Conservation (phyloP, 768 basidiomycete genomes). For the Lentinula edodes region DNA sequence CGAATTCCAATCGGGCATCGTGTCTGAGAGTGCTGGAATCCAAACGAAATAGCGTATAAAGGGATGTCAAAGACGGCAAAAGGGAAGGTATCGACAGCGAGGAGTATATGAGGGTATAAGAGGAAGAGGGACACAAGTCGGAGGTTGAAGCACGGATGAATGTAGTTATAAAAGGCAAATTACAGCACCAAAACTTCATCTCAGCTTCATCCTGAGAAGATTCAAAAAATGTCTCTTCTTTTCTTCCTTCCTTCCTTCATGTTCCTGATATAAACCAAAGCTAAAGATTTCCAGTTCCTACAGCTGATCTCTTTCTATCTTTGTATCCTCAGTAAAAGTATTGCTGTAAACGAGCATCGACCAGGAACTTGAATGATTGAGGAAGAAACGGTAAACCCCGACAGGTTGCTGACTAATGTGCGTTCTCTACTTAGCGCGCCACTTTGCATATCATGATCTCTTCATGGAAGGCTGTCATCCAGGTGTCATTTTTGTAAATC, state of each 20-base stretch:
- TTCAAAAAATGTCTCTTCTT: neutral
- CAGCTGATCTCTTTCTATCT: neutral
- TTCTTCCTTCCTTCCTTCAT: neutral
- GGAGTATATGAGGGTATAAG: neutral
- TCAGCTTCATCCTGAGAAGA: constrained; percentile 7
- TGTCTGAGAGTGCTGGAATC: neutral
- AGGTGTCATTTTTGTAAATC: no score
- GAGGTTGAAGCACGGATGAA: neutral
- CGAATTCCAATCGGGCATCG: constrained; percentile 2
- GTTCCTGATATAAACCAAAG: neutral
- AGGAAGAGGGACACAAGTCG: constrained; percentile 2
- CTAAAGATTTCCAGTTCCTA: neutral
- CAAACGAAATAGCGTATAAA: neutral
- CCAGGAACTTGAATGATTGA: neutral
- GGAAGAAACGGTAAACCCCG: neutral
- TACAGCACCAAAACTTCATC: neutral
- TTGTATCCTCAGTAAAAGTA: neutral
- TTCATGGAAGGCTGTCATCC: no score
- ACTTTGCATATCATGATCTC: no score
- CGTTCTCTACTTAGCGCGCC: neutral
- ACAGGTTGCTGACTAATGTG: neutral
- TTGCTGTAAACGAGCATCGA: neutral
- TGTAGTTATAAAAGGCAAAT: neutral
- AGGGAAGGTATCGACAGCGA: constrained; percentile 4
- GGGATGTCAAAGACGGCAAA: neutral